Conservation (phyloP, 2,329 filamentous ascomycete species). For the Talaromyces islandicus region DNA sequence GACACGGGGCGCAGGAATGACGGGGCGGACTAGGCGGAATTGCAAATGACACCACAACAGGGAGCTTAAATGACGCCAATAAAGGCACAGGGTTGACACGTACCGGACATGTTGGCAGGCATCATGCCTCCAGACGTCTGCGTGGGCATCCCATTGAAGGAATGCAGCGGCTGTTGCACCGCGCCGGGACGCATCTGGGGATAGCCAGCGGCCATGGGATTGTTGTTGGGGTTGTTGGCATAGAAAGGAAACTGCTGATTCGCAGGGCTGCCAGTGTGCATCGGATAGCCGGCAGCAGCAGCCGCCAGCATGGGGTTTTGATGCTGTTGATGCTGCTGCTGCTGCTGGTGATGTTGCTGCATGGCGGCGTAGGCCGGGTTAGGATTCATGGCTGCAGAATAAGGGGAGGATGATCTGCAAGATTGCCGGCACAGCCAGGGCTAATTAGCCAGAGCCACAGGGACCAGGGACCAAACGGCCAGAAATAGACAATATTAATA, state of each 20-base stretch:
- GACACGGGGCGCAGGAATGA: neutral
- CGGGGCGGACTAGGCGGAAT: neutral
- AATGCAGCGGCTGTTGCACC: constrained; percentile 18
- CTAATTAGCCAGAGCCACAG: neutral
- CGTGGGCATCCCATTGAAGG: constrained; percentile 29
- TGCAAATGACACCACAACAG: neutral
- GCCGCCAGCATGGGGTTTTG: constrained; percentile 12
- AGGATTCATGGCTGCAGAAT: constrained; percentile 20
- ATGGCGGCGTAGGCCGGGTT: constrained; percentile 22
- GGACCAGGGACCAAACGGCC: too few relatives aligned
- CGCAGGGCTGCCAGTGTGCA: constrained; percentile 20
- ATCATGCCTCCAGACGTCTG: constrained; percentile 34
- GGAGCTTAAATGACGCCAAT: neutral
- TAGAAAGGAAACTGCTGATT: constrained; percentile 29
- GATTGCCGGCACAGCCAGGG: neutral
- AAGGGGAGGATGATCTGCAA: neutral
- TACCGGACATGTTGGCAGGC: constrained; percentile 25
- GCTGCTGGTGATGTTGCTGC: constrained; percentile 10
- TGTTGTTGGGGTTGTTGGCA: constrained; percentile 28
- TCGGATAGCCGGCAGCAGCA: constrained; percentile 25
- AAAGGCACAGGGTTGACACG: neutral
- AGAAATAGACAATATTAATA: too few relatives aligned
- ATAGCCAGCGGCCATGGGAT: constrained; percentile 14
- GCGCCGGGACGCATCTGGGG: constrained; percentile 10
- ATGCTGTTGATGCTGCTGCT: neutral